Conservation (phyloP, 164 flowering plant species). For the Magnolia changhungtana region DNA sequence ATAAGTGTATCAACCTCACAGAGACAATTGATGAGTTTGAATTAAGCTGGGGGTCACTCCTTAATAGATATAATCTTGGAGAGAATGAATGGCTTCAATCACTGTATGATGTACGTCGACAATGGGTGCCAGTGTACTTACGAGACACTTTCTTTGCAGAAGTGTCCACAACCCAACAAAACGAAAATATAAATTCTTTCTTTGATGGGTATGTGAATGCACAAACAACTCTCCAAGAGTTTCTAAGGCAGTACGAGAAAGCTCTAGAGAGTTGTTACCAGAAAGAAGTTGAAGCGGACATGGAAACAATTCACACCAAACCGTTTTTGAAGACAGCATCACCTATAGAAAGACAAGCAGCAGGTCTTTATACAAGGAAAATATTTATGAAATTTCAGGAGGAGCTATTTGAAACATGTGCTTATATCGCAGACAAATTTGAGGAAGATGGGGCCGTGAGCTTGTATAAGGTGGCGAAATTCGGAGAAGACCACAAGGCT, state of each 20-base stretch:
- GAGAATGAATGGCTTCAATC: slow-evolving; percentile 10
- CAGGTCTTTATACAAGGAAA: slow-evolving; percentile 8
- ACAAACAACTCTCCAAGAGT: slow-evolving; percentile 5
- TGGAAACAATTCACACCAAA: slow-evolving; percentile 1
- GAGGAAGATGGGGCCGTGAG: slow-evolving; percentile 6
- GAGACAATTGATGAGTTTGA: slow-evolving; percentile 14
- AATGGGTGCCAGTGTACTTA: slow-evolving; percentile 17
- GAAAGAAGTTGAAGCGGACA: slow-evolving; percentile 7
- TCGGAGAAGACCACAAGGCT: slow-evolving; percentile 3
- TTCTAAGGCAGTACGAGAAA: slow-evolving; percentile 9
- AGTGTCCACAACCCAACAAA: neutral
- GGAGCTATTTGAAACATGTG: slow-evolving; percentile 9
- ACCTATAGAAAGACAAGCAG: slow-evolving; percentile 11
- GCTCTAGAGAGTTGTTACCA: slow-evolving; percentile 7
- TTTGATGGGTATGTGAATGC: slow-evolving; percentile 10
- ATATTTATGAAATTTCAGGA: slow-evolving; percentile 12
- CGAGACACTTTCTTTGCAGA: slow-evolving; percentile 13
- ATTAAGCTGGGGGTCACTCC: slow-evolving; percentile 2
- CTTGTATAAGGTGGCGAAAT: slow-evolving; percentile 7
- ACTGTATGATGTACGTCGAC: slow-evolving; percentile 7
- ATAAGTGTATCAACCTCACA: slow-evolving; percentile 3
- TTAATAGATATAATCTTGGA: slow-evolving; percentile 6
- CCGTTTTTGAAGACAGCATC: slow-evolving; percentile 10
- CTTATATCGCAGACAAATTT: neutral
- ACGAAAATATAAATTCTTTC: slow-evolving; percentile 10